Evolutionary conservation across 2,329 filamentous ascomycete species (phyloP).

Genomic region (Colletotrichum musae): DNA sequence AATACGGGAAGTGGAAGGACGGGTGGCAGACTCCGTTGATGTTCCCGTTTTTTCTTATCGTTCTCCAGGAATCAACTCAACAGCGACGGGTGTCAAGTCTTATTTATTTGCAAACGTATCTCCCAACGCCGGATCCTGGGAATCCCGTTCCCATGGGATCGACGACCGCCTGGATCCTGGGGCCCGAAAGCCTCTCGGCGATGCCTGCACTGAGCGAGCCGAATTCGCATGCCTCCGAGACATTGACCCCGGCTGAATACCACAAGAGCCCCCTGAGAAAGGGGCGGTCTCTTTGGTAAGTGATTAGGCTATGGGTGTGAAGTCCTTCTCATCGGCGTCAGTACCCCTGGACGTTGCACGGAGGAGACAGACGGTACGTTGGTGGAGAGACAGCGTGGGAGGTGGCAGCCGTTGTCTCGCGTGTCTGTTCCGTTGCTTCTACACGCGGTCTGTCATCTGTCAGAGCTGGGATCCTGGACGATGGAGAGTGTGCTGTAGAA

Average conservation of each 20-base stretch:
- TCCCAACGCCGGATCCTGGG: too few relatives aligned
- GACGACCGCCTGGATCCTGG: conserved; percentile 30
- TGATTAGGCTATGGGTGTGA: background rate
- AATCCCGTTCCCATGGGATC: background rate
- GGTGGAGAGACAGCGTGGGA: background rate
- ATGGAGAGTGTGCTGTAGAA: background rate
- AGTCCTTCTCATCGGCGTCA: background rate
- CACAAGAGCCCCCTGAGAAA: background rate
- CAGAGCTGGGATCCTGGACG: background rate
- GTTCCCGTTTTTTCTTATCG: too few relatives aligned
- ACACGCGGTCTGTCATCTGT: background rate
- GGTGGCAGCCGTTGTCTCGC: conserved; percentile 21
- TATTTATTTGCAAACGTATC: too few relatives aligned
- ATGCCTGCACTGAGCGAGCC: background rate
- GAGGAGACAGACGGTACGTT: background rate
- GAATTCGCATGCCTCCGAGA: conserved; percentile 31
- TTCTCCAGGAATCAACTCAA: too few relatives aligned
- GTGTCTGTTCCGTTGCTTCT: background rate
- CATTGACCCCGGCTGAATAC: conserved; percentile 4
- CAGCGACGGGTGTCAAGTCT: too few relatives aligned
- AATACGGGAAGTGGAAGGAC: background rate
- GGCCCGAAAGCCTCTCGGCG: conserved; percentile 8
- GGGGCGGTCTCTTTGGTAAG: too few relatives aligned
- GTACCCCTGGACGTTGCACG: background rate
- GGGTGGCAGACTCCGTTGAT: too few relatives aligned